Evolutionary conservation across 768 basidiomycete genomes (phyloP).

Genomic region (Pilatotrama ljubarskyi): DNA sequence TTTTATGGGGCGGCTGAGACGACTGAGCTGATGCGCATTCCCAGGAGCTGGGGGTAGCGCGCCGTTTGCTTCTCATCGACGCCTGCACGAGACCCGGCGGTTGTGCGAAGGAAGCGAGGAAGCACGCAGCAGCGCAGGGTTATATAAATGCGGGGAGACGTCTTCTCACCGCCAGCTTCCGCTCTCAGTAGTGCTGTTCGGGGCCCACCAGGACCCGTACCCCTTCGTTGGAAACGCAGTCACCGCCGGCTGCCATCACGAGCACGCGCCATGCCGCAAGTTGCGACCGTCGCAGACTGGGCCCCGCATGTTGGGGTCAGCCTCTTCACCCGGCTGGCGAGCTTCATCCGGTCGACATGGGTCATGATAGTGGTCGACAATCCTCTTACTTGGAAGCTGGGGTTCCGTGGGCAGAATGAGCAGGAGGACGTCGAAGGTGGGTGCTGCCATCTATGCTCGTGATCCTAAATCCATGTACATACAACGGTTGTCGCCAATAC

Average conservation of each 20-base stretch:
- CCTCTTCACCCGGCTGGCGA: constrained; percentile 7
- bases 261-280: constrained; percentile 1
- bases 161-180: not conserved
- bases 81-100: too few species aligned
- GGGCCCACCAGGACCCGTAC: too few species aligned
- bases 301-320: constrained; percentile 11
- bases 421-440: constrained; percentile 19
- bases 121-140: not conserved
- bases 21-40: too few species aligned
- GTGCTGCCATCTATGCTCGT: not conserved
- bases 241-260: too few species aligned
- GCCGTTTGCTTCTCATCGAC: too few species aligned
- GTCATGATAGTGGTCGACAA: constrained; percentile 13
- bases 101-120: too few species aligned
- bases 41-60: too few species aligned
- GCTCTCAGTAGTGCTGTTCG: not conserved
- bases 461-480: too few species aligned
- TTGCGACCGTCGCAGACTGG: constrained; percentile 14
- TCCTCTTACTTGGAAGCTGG: constrained; percentile 7
- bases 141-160: not conserved
- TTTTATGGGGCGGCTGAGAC: too few species aligned
- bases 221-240: not conserved
- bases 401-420: constrained; percentile 8
- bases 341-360: constrained; percentile 2
- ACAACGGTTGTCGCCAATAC: not conserved